A percentile compares a stretch with the other conserved stretches of the same genome.
Evolutionary conservation across 148 eudicot species (phyloP).

Genomic region (Pouteria glomerata): DNA sequence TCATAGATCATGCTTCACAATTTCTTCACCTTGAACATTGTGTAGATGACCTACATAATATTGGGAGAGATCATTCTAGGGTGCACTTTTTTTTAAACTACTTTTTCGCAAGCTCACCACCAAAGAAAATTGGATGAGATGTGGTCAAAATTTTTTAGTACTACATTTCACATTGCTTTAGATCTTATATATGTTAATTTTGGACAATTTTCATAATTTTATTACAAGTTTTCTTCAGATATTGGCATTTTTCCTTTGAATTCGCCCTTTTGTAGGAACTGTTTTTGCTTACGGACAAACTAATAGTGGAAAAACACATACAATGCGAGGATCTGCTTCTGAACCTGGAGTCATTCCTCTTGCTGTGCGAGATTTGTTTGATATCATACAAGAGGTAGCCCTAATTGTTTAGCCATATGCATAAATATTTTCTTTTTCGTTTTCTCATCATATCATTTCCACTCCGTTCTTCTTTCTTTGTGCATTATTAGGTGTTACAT

Average conservation of each 20-base stretch:
- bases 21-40: background rate
- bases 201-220: background rate
- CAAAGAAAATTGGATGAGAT: background rate
- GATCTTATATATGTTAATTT: background rate
- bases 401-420: background rate
- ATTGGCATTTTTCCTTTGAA: background rate
- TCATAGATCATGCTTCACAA: background rate
- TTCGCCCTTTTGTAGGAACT: conserved; percentile 53
- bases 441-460: background rate
- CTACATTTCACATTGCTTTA: background rate
- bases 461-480: background rate
- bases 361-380: conserved; percentile 74
- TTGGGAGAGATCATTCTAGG: background rate
- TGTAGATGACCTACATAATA: background rate
- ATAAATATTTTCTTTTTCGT: background rate
- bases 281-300: conserved; percentile 99
- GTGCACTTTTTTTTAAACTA: background rate
- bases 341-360: conserved; percentile 96
- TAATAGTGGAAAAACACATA: conserved; percentile 95
- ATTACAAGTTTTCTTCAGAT: background rate
- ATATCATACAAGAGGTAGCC: conserved; percentile 68
- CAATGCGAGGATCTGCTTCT: conserved; percentile 76
- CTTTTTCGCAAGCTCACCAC: background rate
- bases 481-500: background rate
- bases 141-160: background rate